Conservation (phyloP, 225 moss, liverwort and hornwort genomes). For the Neckera pumila region DNA sequence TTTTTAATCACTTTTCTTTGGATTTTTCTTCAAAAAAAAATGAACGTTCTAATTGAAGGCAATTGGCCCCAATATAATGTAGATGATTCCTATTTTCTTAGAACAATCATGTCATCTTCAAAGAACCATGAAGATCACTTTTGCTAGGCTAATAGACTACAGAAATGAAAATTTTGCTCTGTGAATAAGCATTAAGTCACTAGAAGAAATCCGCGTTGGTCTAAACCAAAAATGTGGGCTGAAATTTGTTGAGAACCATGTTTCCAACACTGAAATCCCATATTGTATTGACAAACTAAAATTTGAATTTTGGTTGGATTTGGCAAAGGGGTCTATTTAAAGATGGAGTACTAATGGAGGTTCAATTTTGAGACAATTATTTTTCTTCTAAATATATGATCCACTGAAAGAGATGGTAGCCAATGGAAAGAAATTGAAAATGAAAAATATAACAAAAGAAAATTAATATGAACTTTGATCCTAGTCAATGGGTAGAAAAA, state of each 20-base stretch:
- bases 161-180: accelerated
- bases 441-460: background rate
- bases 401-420: background rate
- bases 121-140: background rate
- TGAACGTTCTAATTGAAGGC: background rate
- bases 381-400: background rate
- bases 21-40: no score
- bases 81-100: no score
- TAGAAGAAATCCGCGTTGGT: no score
- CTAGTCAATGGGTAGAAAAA: background rate
- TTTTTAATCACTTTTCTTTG: background rate
- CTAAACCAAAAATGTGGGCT: no score
- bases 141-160: background rate
- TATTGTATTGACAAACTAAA: background rate
- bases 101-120: background rate
- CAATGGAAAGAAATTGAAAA: background rate
- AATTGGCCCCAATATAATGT: accelerated
- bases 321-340: accelerated
- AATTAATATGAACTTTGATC: no score
- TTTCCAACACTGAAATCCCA: no score
- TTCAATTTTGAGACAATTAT: no score
- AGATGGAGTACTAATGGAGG: background rate
- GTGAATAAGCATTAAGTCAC: accelerated
- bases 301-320: background rate
- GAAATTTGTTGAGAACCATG: no score